phyloP scores from a whole-genome alignment of 2,329 filamentous ascomycete genomes.

The Aspergillus clavatus region DNA sequence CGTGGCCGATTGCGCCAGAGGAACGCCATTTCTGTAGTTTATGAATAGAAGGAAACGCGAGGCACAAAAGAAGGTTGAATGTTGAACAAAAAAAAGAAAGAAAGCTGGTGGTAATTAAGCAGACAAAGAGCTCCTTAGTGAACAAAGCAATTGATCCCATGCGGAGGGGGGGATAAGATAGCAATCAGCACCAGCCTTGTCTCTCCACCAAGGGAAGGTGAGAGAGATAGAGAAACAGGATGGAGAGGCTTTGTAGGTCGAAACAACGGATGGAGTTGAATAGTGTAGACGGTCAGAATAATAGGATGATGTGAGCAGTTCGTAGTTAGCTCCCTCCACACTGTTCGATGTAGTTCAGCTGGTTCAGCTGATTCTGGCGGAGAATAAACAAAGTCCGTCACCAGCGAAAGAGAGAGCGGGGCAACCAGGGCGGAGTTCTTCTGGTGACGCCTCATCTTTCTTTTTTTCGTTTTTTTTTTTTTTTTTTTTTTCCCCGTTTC shows the following conservation, averaged over 20 bases:
- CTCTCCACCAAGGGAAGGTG: not conserved
- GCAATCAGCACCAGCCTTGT: not conserved
- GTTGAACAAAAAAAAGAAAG: not conserved
- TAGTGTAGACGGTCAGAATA: too few species aligned
- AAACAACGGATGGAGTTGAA: not conserved
- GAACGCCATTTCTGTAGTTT: slow-evolving; percentile 58
- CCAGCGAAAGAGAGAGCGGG: slow-evolving; percentile 17
- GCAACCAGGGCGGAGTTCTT: slow-evolving; percentile 11
- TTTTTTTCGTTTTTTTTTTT: too few species aligned
- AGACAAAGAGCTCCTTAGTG: not conserved
- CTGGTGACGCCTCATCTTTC: not conserved
- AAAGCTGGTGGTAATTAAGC: too few species aligned
- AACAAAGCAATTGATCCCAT: slow-evolving; percentile 1
- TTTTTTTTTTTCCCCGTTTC: slow-evolving; percentile 6
- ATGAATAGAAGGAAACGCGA: slow-evolving; percentile 9
- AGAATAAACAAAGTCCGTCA: slow-evolving; percentile 17
- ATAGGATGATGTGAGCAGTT: too few species aligned
- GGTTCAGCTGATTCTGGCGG: too few species aligned
- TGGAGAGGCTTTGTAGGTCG: too few species aligned
- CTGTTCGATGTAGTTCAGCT: too few species aligned
- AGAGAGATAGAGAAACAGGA: too few species aligned
- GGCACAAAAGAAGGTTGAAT: slow-evolving; percentile 3
- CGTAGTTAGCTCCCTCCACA: too few species aligned
- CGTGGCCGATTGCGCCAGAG: slow-evolving; percentile 60
- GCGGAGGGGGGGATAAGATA: not conserved